These are phyloP conservation scores for Trichaptum fuscoviolaceum DNA, from an alignment of 768 basidiomycete species.

Conservation along the genomic window DNA sequence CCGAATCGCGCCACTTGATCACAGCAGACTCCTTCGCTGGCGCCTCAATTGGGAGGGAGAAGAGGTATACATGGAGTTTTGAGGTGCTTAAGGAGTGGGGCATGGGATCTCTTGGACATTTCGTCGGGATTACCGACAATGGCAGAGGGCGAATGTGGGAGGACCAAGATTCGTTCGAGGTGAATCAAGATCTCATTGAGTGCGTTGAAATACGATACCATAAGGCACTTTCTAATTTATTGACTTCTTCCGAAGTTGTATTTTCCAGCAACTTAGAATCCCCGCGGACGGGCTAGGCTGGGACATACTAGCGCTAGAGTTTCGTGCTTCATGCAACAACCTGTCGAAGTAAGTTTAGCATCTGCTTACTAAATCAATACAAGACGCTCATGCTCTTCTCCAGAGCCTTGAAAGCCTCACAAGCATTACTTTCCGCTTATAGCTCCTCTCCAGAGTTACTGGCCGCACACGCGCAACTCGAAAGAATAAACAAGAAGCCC, in stretches of 20 bases:
- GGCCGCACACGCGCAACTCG: slow-evolving; percentile 73
- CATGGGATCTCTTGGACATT: slow-evolving; percentile 42
- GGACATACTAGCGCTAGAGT: slow-evolving; percentile 61
- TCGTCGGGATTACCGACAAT: slow-evolving; percentile 46
- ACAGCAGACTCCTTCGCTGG: slow-evolving; percentile 61
- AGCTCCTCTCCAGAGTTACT: slow-evolving; percentile 60
- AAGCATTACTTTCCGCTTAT: slow-evolving; percentile 48
- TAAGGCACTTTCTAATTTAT: neutral
- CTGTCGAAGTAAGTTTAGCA: slow-evolving; percentile 45
- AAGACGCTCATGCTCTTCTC: slow-evolving; percentile 12
- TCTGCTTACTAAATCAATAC: neutral
- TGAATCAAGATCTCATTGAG: slow-evolving; percentile 48
- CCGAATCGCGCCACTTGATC: slow-evolving; percentile 25
- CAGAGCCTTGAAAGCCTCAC: slow-evolving; percentile 70
- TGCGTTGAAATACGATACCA: slow-evolving; percentile 25
- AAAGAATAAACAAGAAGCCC: slow-evolving; percentile 54
- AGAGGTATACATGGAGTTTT: slow-evolving; percentile 54
- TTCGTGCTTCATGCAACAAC: slow-evolving; percentile 51
- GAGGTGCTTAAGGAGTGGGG: slow-evolving; percentile 69
- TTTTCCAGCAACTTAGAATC: slow-evolving; percentile 50
- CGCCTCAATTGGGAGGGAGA: slow-evolving; percentile 59
- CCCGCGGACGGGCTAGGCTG: slow-evolving; percentile 49
- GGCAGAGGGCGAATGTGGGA: slow-evolving; percentile 37
- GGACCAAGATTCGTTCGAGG: slow-evolving; percentile 40
- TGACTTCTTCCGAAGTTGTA: neutral